A percentile compares a stretch with the other conserved stretches of the same genome.
These are phyloP conservation scores for Aspergillus diversus DNA, from an alignment of 495 filamentous ascomycete species.

Conservation along the genomic window DNA sequence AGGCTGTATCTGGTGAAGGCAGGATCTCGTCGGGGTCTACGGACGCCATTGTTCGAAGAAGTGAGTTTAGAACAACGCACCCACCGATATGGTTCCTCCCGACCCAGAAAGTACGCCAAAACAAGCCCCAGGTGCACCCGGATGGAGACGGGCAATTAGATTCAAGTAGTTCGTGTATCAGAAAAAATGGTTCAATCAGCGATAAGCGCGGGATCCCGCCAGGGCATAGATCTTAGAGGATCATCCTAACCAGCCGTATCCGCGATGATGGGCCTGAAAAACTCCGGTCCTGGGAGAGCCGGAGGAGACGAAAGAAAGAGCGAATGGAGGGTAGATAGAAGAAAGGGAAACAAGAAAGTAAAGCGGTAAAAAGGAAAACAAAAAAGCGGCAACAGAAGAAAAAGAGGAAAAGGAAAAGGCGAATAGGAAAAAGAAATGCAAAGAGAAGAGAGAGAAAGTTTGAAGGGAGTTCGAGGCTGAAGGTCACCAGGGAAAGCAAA, in stretches of 20 bases:
- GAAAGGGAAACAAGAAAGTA: conserved; percentile 9
- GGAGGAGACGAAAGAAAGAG: not conserved
- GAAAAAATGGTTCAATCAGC: conserved; percentile 8
- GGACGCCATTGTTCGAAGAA: conserved; percentile 35
- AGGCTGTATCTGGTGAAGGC: conserved; percentile 30
- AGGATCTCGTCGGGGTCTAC: conserved; percentile 31
- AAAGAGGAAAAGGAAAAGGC: conserved; percentile 4
- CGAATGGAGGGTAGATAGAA: not conserved
- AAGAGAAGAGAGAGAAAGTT: conserved; percentile 9
- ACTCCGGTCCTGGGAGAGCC: not conserved
- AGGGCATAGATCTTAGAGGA: conserved; percentile 21
- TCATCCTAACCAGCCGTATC: conserved; percentile 23
- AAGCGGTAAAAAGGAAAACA: conserved; percentile 9
- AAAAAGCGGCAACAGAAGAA: conserved; percentile 7
- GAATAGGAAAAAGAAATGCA: conserved; percentile 3
- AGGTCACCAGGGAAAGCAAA: conserved; percentile 22
- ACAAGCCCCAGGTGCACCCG: not conserved
- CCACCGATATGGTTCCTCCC: not conserved
- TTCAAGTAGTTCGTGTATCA: not conserved
- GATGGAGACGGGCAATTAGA: not conserved
- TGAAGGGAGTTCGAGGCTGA: conserved; percentile 15
- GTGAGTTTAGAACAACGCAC: not conserved
- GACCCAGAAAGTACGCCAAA: not conserved
- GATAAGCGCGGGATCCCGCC: conserved; percentile 23
- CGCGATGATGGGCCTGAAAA: conserved; percentile 9